Percentiles rank a stretch among this genome's conserved stretches.
These are phyloP conservation scores for Ceratocystis lukuohia DNA, from an alignment of 2,329 filamentous ascomycete genomes.

Conservation along the genomic window DNA sequence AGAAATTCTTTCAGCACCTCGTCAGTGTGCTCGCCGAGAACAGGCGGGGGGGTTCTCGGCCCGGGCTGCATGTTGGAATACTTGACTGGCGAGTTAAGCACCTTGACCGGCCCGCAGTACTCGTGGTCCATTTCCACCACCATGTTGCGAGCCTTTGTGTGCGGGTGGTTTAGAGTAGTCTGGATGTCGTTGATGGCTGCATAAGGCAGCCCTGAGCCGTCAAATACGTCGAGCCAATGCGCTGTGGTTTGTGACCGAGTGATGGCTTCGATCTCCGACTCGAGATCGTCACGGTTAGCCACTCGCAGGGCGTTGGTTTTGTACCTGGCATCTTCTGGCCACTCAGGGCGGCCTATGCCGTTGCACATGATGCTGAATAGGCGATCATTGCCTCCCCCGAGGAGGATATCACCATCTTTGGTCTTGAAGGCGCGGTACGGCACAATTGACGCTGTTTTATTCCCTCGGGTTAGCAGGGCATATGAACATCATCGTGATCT, in stretches of 20 bases:
- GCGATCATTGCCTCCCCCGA: conserved; percentile 60
- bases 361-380: conserved; percentile 54
- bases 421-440: conserved; percentile 80
- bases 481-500: background rate
- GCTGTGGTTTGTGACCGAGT: conserved; percentile 66
- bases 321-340: conserved; percentile 47
- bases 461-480: background rate
- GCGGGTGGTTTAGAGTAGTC: conserved; percentile 66
- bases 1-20: conserved; percentile 56
- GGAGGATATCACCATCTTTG: conserved; percentile 54
- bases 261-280: conserved; percentile 62
- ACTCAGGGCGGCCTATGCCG: conserved; percentile 43
- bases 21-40: conserved; percentile 74
- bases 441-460: conserved; percentile 71
- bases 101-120: conserved; percentile 68
- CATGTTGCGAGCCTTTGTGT: conserved; percentile 78
- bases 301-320: conserved; percentile 50
- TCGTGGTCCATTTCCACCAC: conserved; percentile 76
- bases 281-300: conserved; percentile 60
- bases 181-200: conserved; percentile 90
- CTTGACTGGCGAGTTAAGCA: conserved; percentile 92
- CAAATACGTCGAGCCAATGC: conserved; percentile 76
- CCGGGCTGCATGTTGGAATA: conserved; percentile 71
- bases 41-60: conserved; percentile 66
- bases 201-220: conserved; percentile 85